Evolutionary conservation across 1,284 basidiomycete species (phyloP), one percentile per base, ranked within the genome.

Genomic region (Microbotryum lychnidis-dioicae): DNA sequence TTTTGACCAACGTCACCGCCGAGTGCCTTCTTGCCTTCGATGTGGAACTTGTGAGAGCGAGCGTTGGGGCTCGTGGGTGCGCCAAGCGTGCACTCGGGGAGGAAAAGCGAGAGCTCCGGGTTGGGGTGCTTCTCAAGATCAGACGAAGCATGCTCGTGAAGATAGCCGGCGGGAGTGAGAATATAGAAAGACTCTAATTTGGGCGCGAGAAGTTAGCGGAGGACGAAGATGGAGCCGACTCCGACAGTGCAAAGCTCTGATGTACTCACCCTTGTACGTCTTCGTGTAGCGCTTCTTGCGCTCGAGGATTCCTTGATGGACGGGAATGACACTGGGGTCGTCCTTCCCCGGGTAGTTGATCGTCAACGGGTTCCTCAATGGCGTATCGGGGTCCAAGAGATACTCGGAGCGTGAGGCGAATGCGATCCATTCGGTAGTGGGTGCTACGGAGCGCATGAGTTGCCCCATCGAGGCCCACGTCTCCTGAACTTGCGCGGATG

Each of bases 271-370:
- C 72, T 84, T 83, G 78, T 94, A 97, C 0, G 85, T 78, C 72
- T 94, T 85, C 60, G 91, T 96, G 81, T 91, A 97, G 29, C 93
- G 85, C 78, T 94, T 96, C 84, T 97, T 97, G 76, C 94, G 87
- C 79, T 97, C 92, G 67, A 98, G 80, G 63, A 91, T 81, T 52
- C 94, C 94, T 18, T 84, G 85, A 78, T 97, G 93, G 16, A 97
- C 89, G 16, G 92, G 82, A 27, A 86, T 79, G 63, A 96, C 88
- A 56, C 84, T 85, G 0, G 91, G 89, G 75, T 98, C 94, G 72
- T 93, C 90, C 78, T 91, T 96, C 72, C 85, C 85, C 6, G 94
- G 94, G 77, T 97, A 98, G 67, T 83, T 80, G 75, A 98, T 89
- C 53, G 76, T 77, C 70, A 78, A 73, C 58, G 75, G 75, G 74